Evolutionary conservation across 805 yeast genomes (phyloP).

Genomic region (Soucietia sequanensis): DNA sequence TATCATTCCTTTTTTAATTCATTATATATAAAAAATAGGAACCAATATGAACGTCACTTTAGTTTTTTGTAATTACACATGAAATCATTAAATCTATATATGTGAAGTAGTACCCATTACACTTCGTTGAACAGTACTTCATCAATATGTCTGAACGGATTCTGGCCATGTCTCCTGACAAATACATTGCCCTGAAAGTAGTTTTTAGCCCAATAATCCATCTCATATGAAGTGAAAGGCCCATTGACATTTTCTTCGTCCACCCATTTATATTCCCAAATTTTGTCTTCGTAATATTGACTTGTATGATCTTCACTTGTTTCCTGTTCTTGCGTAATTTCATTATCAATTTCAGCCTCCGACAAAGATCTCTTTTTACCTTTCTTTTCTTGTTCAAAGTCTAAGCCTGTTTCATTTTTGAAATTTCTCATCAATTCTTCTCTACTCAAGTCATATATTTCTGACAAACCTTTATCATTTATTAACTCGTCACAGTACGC

Average conservation of each 20-base stretch:
- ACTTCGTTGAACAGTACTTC: conserved; percentile 17
- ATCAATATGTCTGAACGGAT: conserved; percentile 22
- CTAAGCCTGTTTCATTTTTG: conserved; percentile 21
- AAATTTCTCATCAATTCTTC: conserved; percentile 51
- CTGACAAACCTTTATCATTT: conserved; percentile 36
- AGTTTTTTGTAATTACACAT: too few species aligned
- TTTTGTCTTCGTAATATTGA: conserved; percentile 28
- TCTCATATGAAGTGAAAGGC: conserved; percentile 50
- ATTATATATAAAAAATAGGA: too few species aligned
- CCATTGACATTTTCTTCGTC: conserved; percentile 43
- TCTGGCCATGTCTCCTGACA: conserved; percentile 33
- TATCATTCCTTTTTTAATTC: too few species aligned
- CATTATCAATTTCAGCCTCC: conserved; percentile 14
- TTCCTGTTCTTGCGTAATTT: conserved; percentile 15
- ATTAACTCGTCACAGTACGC: conserved; percentile 46
- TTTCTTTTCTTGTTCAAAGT: conserved; percentile 14
- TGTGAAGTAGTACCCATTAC: background rate
- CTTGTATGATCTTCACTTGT: conserved; percentile 11
- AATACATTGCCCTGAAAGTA: conserved; percentile 49
- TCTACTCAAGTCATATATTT: conserved; percentile 51
- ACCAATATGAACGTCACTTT: too few species aligned
- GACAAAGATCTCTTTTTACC: conserved; percentile 17
- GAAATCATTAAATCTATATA: background rate
- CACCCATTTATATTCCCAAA: conserved; percentile 41
- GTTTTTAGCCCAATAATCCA: conserved; percentile 51